A percentile compares a stretch with the other conserved stretches of the same genome.
These are phyloP conservation scores for Cladosporium cucumerinum DNA, from an alignment of 2,329 filamentous ascomycete genomes.

Conservation along the genomic window DNA sequence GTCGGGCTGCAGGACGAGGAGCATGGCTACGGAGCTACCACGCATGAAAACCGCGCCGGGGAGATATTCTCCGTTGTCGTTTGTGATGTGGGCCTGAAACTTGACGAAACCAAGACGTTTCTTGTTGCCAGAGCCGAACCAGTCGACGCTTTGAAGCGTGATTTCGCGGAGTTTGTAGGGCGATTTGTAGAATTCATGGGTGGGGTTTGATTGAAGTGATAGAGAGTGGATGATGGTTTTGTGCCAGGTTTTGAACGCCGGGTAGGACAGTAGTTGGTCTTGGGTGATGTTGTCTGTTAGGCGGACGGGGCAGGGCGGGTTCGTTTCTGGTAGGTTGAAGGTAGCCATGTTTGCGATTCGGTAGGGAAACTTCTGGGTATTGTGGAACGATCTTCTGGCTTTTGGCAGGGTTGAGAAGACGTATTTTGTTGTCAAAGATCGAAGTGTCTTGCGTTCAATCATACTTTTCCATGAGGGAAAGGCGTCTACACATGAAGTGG, in stretches of 20 bases:
- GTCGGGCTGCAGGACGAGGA: slow-evolving; percentile 55
- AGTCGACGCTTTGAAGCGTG: slow-evolving; percentile 54
- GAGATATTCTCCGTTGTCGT: slow-evolving; percentile 49
- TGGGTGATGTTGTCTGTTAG: slow-evolving; percentile 43
- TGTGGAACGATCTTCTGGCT: neutral
- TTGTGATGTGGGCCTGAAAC: slow-evolving; percentile 52
- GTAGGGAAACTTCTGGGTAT: neutral
- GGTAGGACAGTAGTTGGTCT: slow-evolving; percentile 48
- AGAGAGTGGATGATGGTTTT: slow-evolving; percentile 49
- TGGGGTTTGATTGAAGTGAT: slow-evolving; percentile 41
- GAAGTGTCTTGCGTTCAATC: neutral
- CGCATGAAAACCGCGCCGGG: slow-evolving; percentile 57
- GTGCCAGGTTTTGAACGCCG: slow-evolving; percentile 56
- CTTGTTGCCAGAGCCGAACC: slow-evolving; percentile 42
- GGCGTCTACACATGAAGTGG: neutral
- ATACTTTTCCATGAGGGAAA: neutral
- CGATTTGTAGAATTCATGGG: slow-evolving; percentile 50
- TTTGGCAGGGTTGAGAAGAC: neutral
- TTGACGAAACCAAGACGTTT: slow-evolving; percentile 55
- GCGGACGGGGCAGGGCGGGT: slow-evolving; percentile 39
- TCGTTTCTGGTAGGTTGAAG: slow-evolving; percentile 39
- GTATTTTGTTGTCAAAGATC: neutral
- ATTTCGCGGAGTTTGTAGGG: slow-evolving; percentile 53
- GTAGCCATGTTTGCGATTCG: slow-evolving; percentile 36
- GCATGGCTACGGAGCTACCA: slow-evolving; percentile 57